Base-by-base conservation (phyloP, 371 early-diverging fungal species). In the Mucor mucedo region DNA sequence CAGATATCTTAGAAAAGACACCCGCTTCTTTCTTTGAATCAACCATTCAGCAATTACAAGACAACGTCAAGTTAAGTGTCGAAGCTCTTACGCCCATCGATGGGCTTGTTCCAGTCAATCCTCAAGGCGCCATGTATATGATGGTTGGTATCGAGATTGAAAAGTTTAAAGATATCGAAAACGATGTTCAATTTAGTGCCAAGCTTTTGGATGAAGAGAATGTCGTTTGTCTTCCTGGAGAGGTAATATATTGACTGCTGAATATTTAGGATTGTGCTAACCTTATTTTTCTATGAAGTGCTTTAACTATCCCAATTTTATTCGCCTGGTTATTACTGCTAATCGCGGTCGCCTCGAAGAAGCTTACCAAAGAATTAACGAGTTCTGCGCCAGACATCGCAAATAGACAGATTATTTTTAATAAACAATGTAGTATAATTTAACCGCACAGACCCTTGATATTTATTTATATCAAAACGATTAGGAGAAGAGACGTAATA, bases 121-220 rank as follows among this genome's bases (percentile, higher is more conserved):
- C 96, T 27, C 93, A 95, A 78, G 96, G 95, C 52, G 95, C 96
- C 54, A 95, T 96, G 95, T 96, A 94, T 72, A 84, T 94, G 80
- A 96, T 96, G 96, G 88, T 93, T 29, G 87, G 88, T 32, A 85
- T 95, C 57, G 75, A 93, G 55, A 52, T 88, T 16, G 73, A 73
- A n/a, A 71, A 87, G 60, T 95, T 96, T 73, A 83, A 83, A 62
- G 90, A 84, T 52, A 88, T 96, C 54, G 59, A 68, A 2, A 83
- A 89, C 52, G 95, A 94, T 65, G 84, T 92, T 29, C 89, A 92
- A 42, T 95, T 95, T 65, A 88, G 89, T 49, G 89, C 90, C 66
- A 89, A 89, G 73, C 83, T 96, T 55, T 80, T 91, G 53, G 84
- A 85, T 55, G 95, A 96, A 69, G 93, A 96, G 69, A 86, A 87